Base-by-base conservation (phyloP, 495 filamentous ascomycete species). In the Rostrohypoxylon terebratum region DNA sequence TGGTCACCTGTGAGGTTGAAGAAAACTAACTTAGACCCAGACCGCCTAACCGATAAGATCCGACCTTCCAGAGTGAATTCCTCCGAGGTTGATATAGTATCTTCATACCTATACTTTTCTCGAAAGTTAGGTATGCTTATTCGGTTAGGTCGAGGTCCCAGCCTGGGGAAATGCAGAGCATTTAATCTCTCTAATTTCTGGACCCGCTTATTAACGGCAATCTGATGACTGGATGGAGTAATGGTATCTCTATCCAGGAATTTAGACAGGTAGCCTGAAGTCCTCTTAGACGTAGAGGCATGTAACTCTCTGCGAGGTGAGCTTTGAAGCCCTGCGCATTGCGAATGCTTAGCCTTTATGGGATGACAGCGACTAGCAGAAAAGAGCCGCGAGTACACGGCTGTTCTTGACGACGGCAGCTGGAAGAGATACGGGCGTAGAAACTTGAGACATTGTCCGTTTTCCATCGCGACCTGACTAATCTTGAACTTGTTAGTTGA, bases 1-100 rank as follows among this genome's bases (percentile, higher is more conserved):
- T 88, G 90, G 79, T 94, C 88, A 81, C 91, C 88, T 63, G 86
- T 80, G 63, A 98, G 75, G 80, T 95, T 91, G 71, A 97, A 81
- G 80, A 99, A 99, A 47, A 92, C 84, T 77, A 99, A 89, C 81
- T 91, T 92, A 74, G 86, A 88, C 64, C 84, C 76, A n/a, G 80
- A 75, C 9, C 80, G 71, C 23, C 85, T 83, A 38, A 84, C 67
- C 34, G 75, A 80, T 66, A 79, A 77, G 42, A 87, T 50, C 25
- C 86, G 80, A 44, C 86, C 86, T 64, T 82, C 81, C 9, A 89
- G 66, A 42, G 79, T 78, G 6, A 86, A 82, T 61, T 79, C 78
- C 51, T 83, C 79, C 10, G 78, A 76, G 18, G 64, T 75, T n/a
- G 80, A 76, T 14, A 54, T 77, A 42, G 58, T 58, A 36, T 65